phyloP scores from a whole-genome alignment of 495 filamentous ascomycete species.

The Penicillium canariense region DNA sequence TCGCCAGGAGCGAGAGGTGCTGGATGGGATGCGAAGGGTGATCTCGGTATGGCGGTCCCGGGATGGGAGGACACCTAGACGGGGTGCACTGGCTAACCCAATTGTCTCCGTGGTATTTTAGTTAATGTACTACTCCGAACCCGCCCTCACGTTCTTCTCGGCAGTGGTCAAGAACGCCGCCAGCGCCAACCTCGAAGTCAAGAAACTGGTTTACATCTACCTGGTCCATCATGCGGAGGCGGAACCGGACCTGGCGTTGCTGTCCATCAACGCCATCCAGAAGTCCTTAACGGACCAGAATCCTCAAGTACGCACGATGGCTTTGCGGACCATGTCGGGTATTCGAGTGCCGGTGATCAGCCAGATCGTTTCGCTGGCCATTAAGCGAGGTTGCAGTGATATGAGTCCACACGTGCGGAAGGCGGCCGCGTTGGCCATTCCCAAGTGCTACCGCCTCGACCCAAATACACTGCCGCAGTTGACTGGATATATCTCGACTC shows the following conservation, averaged over 20 bases:
- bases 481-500: conserved; percentile 68
- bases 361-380: conserved; percentile 94
- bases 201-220: conserved; percentile 98
- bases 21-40: conserved; percentile 87
- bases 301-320: conserved; percentile 85
- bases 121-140: conserved; percentile 90
- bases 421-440: conserved; percentile 90
- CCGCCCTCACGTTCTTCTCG: conserved; percentile 85
- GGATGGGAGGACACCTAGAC: neutral
- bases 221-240: conserved; percentile 92
- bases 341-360: conserved; percentile 97
- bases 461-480: conserved; percentile 81
- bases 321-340: conserved; percentile 90
- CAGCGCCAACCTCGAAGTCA: conserved; percentile 85
- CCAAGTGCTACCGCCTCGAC: conserved; percentile 95
- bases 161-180: conserved; percentile 96
- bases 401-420: conserved; percentile 94
- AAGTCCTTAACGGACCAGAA: conserved; percentile 91
- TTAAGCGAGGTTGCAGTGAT: conserved; percentile 86
- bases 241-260: conserved; percentile 88
- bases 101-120: conserved; percentile 29
- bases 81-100: conserved; percentile 20
- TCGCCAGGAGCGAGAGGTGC: conserved; percentile 85
- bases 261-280: conserved; percentile 98
- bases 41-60: conserved; percentile 64